Base-by-base conservation (phyloP, 441 rosid species). In the Adansonia grandidieri region DNA sequence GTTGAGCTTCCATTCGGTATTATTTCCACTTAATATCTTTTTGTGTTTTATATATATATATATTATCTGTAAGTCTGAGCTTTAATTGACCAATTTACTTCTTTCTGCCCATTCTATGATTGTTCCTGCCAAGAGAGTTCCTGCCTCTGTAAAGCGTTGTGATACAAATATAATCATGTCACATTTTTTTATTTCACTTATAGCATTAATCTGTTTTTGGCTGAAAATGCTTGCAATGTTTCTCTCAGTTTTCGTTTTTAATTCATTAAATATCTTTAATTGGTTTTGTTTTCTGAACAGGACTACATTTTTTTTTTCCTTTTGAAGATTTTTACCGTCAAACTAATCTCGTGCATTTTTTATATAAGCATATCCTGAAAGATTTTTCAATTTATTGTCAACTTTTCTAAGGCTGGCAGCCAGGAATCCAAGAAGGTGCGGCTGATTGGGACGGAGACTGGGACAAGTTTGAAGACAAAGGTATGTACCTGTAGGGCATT, bases 1-100 rank as follows among this genome's bases (percentile, higher is more conserved):
- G 86, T 90, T 65, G 99, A 96, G 88, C 98, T 96, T 86, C 99
- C 99, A 13, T 96, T 92, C 78, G 98, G 99, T 96, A 91, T 83
- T 24, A 84, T 32, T 66, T 51, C 45, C 68, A 50, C 80, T 72
- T 77, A 74, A 53, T 47, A 47, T 57, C 48, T 54, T 19, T 73
- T 73, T 71, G 54, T 58, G 24, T 65, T 76, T 24, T n/a, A 6
- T 76, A 47, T n/a, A 4, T 37, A 44, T 63, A 15, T 67, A 44
- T 44, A 6, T 6, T 17, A 45, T 10, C 6, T 82, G 45, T 75
- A 13, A 4, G 47, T 66, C 40, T 63, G 58, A n/a, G 48, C 61
- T 51, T 48, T 78, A 24, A 28, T 69, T 67, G 32, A 19, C 63
- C 45, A 17, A 40, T 73, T 42, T 72, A 42, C 60, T 71, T 75